Base-by-base conservation (phyloP, 1,284 basidiomycete genomes). In the Bjerkandera adusta region DNA sequence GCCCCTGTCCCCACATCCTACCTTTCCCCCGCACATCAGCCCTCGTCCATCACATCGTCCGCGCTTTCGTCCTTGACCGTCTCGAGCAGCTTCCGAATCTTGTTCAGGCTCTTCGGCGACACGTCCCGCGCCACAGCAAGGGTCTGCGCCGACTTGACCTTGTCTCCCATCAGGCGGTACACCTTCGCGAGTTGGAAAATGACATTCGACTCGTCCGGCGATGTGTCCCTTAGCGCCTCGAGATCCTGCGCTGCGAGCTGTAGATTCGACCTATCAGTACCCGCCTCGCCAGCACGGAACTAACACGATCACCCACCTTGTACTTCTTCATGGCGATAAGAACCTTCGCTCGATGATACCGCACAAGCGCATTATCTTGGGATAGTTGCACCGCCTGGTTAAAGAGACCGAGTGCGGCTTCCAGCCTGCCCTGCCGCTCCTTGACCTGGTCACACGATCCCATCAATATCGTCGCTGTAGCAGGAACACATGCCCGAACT, bases 171-270 rank as follows among this genome's bases (percentile, higher is more conserved):
- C 53, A 89, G 73, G 39, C 90, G 79, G 63, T 94, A 95, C 52
- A 87, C 86, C 68, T 89, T 90, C 26, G 92, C 94, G n/a, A 97
- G 80, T 65, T 96, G 85, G 76, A 95, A 95, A 52, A 94, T 83
- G 44, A 97, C 89, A 68, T 96, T 95, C 49, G 92, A 88, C 72
- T 97, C 94, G 63, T 94, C 91, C 10, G 94, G 92, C 25, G 92
- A 89, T 49, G 80, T 73, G 60, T 82, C 83, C 54, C 83, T 77
- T 39, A 97, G 78, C 47, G 77, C 72, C 67, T 91, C 83, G 55
- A 97, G 77, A 62, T 92, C 89, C 51, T 76, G 65, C 38, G 92
- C 79, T 15, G 94, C 92, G 45, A 75, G 72, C 91, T 94, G 71
- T 24, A 52, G 41, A 55, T 56, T 57, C 50, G 43, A 59, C 50